Base-by-base conservation (phyloP, 2,329 filamentous ascomycete genomes). In the Aspergillus fijiensis region DNA sequence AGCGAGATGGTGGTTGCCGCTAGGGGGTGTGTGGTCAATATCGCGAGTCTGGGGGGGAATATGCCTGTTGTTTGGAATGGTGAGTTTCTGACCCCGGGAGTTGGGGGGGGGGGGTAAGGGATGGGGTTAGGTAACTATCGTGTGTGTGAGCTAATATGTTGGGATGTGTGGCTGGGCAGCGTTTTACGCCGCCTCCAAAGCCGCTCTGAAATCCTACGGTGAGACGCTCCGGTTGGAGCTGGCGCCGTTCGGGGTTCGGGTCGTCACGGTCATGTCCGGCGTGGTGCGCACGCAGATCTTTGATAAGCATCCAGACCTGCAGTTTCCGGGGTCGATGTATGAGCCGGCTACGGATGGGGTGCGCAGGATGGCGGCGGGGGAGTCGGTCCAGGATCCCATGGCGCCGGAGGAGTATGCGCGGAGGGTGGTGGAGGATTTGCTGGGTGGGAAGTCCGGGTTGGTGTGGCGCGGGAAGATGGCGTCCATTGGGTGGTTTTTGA, bases 1-100 rank as follows among this genome's bases (percentile, higher is more conserved):
- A 47, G 63, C 0, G 67, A 65, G 10, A 27, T 74, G 53, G n/a
- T 75, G 1, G 68, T 73, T 21, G 58, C 64, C 3, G 58, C 64
- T 4, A 67, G 65, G 31, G 70, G 68, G 1, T 62, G 64, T 5
- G 55, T 75, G 11, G 63, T 70, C 4, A 73, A 73, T 60, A 64
- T 68, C 25, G 66, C 60, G 5, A 73, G 70, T 1, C 54, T 70
- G 42, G 66, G 61, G 1, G 63, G 58, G 23, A 67, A 65, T 31
- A 59, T 71, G 23, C 33, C 51, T 33, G 25, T 57, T 11, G 55
- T 61, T 2, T 62, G 59, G 60, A 11, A 31, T 42, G 23, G 60
- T 64, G 12, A 19, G 62, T 39, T 39, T 3, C 7, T 29, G 7
- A 29, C 21, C 21, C 6, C 19, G 19, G 19, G 19, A 19, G 19